These are phyloP conservation scores for Holtermannia corniformis DNA, from an alignment of 768 basidiomycete genomes.

Conservation along the genomic window DNA sequence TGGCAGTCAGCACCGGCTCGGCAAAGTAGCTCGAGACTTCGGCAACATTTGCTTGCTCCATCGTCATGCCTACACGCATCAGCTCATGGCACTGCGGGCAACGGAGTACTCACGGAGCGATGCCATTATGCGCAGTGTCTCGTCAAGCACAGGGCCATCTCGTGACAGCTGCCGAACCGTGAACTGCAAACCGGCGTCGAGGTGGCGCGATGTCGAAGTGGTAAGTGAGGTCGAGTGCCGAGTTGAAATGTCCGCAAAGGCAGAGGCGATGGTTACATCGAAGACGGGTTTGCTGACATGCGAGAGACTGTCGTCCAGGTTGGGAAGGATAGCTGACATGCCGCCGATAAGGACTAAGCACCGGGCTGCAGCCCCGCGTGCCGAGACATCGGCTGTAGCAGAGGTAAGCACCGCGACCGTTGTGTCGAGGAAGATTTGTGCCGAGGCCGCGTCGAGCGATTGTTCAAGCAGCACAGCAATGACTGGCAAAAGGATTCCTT, in stretches of 20 bases:
- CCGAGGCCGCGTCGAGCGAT: neutral
- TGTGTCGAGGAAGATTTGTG: neutral
- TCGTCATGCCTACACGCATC: neutral
- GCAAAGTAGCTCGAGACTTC: slow-evolving; percentile 52
- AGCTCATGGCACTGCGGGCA: neutral
- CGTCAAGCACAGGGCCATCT: neutral
- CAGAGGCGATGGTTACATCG: neutral
- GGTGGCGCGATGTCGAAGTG: neutral
- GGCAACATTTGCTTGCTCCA: neutral
- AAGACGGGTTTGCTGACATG: neutral
- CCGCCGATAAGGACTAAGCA: neutral
- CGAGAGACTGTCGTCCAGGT: neutral
- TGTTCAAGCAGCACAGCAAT: neutral
- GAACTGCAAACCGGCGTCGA: neutral
- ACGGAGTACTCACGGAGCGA: neutral
- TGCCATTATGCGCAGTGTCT: neutral
- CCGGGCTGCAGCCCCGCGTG: neutral
- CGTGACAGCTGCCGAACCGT: neutral
- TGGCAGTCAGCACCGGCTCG: slow-evolving; percentile 60
- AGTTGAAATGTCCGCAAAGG: neutral
- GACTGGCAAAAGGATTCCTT: neutral
- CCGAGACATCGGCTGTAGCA: too few relatives aligned
- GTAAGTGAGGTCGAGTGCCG: neutral
- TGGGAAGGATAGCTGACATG: neutral
- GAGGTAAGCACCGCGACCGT: neutral